Evolutionary conservation across 805 yeast genomes (phyloP).

Genomic region (Nakazawaea ernobii): DNA sequence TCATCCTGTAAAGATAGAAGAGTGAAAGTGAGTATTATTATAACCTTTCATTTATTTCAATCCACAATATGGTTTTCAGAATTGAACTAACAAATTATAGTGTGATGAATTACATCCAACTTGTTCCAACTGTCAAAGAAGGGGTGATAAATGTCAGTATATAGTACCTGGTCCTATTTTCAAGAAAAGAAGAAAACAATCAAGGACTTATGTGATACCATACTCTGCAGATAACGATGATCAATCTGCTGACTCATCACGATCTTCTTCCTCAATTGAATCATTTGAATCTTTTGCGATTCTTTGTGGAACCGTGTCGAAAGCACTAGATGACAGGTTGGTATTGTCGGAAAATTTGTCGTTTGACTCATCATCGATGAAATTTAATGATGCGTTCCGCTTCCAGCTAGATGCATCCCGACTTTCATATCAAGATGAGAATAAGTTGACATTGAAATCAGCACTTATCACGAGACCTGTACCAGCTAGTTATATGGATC

Average conservation of each 20-base stretch:
- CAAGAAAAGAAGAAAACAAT: background rate
- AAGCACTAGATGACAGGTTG: too few relatives aligned
- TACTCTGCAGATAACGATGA: background rate
- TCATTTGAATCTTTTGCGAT: too few relatives aligned
- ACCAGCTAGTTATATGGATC: background rate
- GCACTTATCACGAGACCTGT: background rate
- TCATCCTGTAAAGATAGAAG: conserved; percentile 82
- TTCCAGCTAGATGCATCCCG: background rate
- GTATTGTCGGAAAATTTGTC: too few relatives aligned
- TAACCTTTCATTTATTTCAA: too few relatives aligned
- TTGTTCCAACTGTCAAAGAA: conserved; percentile 73
- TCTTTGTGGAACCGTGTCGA: too few relatives aligned
- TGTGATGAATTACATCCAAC: conserved; percentile 84
- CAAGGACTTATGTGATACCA: background rate
- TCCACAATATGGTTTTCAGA: background rate
- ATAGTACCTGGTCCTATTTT: conserved; percentile 12
- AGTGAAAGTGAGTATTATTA: conserved; percentile 46
- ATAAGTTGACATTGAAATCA: background rate
- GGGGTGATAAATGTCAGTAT: conserved; percentile 75
- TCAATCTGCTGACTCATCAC: background rate
- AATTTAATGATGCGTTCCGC: background rate
- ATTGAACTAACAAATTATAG: background rate
- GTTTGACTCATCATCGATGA: too few relatives aligned
- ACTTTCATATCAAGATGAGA: background rate
- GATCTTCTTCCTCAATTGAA: background rate